Evolutionary conservation across 176 grass and related monocot species (phyloP).

Genomic region (Leersia perrieri): DNA sequence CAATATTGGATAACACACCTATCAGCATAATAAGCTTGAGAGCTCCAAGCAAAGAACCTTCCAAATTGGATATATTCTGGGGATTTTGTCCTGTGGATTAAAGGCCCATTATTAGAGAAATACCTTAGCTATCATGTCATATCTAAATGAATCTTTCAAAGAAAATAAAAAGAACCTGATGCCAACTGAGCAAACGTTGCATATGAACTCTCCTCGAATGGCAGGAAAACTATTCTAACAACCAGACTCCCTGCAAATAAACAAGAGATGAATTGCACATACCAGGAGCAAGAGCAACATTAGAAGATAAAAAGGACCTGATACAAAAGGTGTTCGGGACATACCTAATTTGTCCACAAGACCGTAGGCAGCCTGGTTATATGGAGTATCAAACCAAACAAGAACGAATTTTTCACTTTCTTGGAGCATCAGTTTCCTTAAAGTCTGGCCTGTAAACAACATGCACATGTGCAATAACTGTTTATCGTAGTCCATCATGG

Average conservation of each 20-base stretch:
- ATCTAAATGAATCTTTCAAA: conserved; percentile 31
- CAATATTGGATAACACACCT: conserved; percentile 48
- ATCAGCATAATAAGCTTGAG: conserved; percentile 90
- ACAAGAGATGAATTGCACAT: conserved; percentile 15
- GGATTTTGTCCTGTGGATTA: conserved; percentile 61
- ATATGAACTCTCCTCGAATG: conserved; percentile 99
- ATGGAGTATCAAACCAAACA: conserved; percentile 90
- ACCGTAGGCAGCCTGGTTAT: conserved; percentile 93
- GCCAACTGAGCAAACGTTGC: conserved; percentile 78
- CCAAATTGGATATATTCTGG: conserved; percentile 51
- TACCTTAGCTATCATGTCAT: conserved; percentile 8
- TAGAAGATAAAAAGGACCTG: conserved; percentile 21
- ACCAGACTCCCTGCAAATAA: conserved; percentile 84
- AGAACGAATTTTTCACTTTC: conserved; percentile 96
- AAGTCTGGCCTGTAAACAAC: conserved; percentile 92
- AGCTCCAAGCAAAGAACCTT: conserved; percentile 72
- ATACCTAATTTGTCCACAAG: conserved; percentile 94
- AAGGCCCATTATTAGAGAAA: conserved; percentile 25
- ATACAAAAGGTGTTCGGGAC: conserved; percentile 14
- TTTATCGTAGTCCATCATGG: conserved; percentile 75
- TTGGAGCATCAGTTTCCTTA: conserved; percentile 91
- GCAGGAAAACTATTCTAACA: conserved; percentile 97
- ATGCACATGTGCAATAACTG: conserved; percentile 92
- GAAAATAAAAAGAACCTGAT: conserved; percentile 65
- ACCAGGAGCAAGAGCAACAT: conserved; percentile 3